Conservation (phyloP, 2,329 filamentous ascomycete species). For the Epichloe gansuensis region DNA sequence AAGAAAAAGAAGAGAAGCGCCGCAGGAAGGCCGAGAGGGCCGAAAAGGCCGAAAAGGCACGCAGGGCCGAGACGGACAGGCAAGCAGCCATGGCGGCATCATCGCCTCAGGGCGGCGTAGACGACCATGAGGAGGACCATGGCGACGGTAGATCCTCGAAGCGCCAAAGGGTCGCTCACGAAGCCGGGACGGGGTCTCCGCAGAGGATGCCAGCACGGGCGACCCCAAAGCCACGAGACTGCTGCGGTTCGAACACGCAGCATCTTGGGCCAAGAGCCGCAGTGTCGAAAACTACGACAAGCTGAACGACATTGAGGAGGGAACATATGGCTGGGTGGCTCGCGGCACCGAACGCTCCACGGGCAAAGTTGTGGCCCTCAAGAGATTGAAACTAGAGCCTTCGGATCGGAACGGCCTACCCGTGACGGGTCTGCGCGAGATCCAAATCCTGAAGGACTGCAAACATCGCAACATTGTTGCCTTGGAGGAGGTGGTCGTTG, state of each 20-base stretch:
- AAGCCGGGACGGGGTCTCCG: slow-evolving; percentile 17
- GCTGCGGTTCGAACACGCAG: slow-evolving; percentile 53
- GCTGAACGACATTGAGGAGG: slow-evolving; percentile 94
- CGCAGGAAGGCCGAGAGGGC: slow-evolving; percentile 73
- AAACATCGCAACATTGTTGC: slow-evolving; percentile 72
- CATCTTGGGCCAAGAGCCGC: slow-evolving; percentile 56
- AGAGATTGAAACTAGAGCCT: slow-evolving; percentile 81
- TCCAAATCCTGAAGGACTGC: slow-evolving; percentile 76
- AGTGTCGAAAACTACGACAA: slow-evolving; percentile 83
- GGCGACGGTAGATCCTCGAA: slow-evolving; percentile 40
- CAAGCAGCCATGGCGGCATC: not conserved
- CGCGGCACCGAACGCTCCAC: slow-evolving; percentile 64
- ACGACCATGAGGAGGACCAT: slow-evolving; percentile 16
- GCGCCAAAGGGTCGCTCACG: slow-evolving; percentile 47
- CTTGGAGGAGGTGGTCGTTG: slow-evolving; percentile 74
- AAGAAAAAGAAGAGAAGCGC: slow-evolving; percentile 83
- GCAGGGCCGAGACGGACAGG: slow-evolving; percentile 40
- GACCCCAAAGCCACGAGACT: slow-evolving; percentile 35
- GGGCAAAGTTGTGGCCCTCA: slow-evolving; percentile 76
- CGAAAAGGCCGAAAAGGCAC: slow-evolving; percentile 66
- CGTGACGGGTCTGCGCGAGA: slow-evolving; percentile 86
- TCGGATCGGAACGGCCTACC: slow-evolving; percentile 66
- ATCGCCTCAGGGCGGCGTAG: slow-evolving; percentile 1
- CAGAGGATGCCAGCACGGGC: not conserved
- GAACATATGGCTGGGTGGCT: slow-evolving; percentile 89